These are phyloP conservation scores for Sporothrix globosa DNA, from an alignment of 2,329 filamentous ascomycete species.

Conservation along the genomic window DNA sequence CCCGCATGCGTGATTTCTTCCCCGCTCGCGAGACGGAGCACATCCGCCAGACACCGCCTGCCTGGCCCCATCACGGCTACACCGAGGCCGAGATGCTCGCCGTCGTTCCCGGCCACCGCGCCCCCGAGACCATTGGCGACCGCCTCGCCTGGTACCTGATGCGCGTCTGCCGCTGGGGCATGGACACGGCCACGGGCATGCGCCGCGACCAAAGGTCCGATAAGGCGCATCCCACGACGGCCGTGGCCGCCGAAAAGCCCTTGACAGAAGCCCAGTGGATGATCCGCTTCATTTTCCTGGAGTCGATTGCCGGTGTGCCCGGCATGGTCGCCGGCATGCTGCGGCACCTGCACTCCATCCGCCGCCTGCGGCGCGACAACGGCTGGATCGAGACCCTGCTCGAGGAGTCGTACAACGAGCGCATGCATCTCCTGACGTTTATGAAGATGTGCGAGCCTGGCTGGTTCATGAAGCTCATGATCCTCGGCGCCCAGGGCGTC, in stretches of 20 bases:
- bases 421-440: constrained; percentile 88
- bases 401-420: constrained; percentile 88
- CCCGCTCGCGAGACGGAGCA: constrained; percentile 62
- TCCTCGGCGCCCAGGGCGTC: constrained; percentile 89
- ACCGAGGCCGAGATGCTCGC: constrained; percentile 76
- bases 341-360: constrained; percentile 80
- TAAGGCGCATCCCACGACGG: constrained; percentile 59
- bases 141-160: constrained; percentile 77
- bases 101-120: constrained; percentile 75
- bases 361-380: constrained; percentile 87
- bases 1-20: constrained; percentile 62
- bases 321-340: constrained; percentile 98
- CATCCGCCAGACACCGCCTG: constrained; percentile 65
- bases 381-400: constrained; percentile 94
- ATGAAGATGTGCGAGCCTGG: constrained; percentile 80
- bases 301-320: constrained; percentile 91
- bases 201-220: constrained; percentile 70
- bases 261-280: constrained; percentile 88
- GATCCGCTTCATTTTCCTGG: constrained; percentile 86
- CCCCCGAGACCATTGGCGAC: constrained; percentile 73
- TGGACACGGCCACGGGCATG: constrained; percentile 79
- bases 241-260: constrained; percentile 58
- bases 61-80: constrained; percentile 74
- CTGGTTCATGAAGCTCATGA: constrained; percentile 84
- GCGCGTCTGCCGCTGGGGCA: constrained; percentile 73